These are phyloP conservation scores for Ophiobolus disseminans DNA, from an alignment of 2,329 filamentous ascomycete genomes.

Conservation along the genomic window DNA sequence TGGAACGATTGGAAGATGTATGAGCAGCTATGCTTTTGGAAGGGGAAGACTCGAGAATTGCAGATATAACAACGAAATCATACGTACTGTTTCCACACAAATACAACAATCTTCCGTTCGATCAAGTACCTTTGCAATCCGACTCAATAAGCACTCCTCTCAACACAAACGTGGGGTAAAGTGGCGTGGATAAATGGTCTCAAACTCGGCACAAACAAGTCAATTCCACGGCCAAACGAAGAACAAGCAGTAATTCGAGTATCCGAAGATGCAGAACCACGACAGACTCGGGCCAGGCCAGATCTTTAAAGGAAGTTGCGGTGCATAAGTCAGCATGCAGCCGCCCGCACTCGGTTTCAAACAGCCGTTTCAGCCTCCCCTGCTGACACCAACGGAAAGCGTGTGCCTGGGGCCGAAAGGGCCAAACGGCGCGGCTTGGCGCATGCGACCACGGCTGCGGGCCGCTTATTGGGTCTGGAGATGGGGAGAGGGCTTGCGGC, in stretches of 20 bases:
- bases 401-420: conserved; percentile 28
- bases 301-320: conserved; percentile 27
- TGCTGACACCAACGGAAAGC: conserved; percentile 40
- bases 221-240: too few species aligned
- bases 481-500: too few species aligned
- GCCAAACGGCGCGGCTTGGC: conserved; percentile 12
- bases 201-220: conserved; percentile 3
- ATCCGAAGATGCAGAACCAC: too few species aligned
- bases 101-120: background rate
- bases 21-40: too few species aligned
- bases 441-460: conserved; percentile 17
- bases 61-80: background rate
- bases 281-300: conserved; percentile 29
- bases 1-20: too few species aligned
- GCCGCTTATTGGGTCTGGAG: conserved; percentile 7
- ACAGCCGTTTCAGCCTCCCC: conserved; percentile 46
- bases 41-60: background rate
- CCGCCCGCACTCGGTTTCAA: conserved; percentile 46
- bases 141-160: too few species aligned
- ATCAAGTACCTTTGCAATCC: too few species aligned
- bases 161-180: conserved; percentile 2
- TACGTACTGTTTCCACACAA: background rate
- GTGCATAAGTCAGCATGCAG: conserved; percentile 39
- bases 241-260: too few species aligned
- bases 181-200: background rate